These are phyloP conservation scores for Echria macrotheca DNA, from an alignment of 495 filamentous ascomycete genomes.

Conservation along the genomic window DNA sequence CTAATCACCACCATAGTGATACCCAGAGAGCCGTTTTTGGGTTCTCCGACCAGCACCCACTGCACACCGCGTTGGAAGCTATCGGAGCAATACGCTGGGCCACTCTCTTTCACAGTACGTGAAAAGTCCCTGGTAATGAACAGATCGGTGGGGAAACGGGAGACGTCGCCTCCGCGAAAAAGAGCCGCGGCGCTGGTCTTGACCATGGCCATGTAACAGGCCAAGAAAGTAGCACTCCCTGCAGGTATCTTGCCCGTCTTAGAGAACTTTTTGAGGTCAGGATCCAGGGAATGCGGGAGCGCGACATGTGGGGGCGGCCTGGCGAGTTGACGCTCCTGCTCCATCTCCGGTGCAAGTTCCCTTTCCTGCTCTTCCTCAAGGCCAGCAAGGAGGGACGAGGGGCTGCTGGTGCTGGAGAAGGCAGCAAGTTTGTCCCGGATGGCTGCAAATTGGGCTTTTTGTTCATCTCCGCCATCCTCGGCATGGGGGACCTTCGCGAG, in stretches of 20 bases:
- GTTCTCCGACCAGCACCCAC: constrained; percentile 46
- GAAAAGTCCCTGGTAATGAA: constrained; percentile 55
- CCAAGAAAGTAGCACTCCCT: constrained; percentile 31
- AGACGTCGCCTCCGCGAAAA: neutral
- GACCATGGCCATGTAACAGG: constrained; percentile 44
- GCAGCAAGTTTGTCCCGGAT: neutral
- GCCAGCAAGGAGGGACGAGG: neutral
- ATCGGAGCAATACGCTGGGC: constrained; percentile 31
- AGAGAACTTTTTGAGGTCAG: constrained; percentile 34
- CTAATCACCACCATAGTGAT: constrained; percentile 51
- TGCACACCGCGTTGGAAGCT: constrained; percentile 52
- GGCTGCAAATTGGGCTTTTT: neutral
- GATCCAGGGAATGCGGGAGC: constrained; percentile 38
- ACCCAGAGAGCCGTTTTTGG: constrained; percentile 8
- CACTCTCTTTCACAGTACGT: constrained; percentile 33
- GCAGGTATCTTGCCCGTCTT: constrained; percentile 3
- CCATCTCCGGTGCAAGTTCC: constrained; percentile 58
- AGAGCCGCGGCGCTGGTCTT: constrained; percentile 19
- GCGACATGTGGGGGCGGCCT: constrained; percentile 38
- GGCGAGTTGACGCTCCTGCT: constrained; percentile 53
- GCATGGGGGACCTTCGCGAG: neutral
- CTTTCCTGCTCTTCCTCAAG: constrained; percentile 68
- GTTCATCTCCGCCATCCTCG: neutral
- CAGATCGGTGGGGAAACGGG: constrained; percentile 38
- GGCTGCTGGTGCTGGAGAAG: neutral